Conservation (phyloP, 768 basidiomycete genomes). For the Suillus bovinus region DNA sequence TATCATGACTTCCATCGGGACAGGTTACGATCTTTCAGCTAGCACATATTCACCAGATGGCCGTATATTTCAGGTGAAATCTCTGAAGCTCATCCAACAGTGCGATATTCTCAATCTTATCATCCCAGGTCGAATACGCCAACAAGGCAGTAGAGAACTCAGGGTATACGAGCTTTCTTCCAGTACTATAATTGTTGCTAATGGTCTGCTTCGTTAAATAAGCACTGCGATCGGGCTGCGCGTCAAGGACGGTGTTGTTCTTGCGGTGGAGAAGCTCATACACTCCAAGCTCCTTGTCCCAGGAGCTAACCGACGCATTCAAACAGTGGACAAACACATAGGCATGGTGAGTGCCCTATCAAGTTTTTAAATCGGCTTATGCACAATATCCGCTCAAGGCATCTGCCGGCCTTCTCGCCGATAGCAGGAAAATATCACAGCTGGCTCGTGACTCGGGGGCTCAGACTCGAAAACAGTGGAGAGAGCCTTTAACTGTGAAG, state of each 20-base stretch:
- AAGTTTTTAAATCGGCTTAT: background rate
- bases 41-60: slow-evolving; percentile 97
- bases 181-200: background rate
- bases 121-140: slow-evolving; percentile 88
- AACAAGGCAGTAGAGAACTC: slow-evolving; percentile 99
- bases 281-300: slow-evolving; percentile 96
- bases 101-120: slow-evolving; percentile 7
- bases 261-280: slow-evolving; percentile 97
- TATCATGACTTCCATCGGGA: slow-evolving; percentile 95
- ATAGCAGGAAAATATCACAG: slow-evolving; percentile 85
- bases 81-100: background rate
- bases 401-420: slow-evolving; percentile 90
- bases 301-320: slow-evolving; percentile 89
- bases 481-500: slow-evolving; percentile 76
- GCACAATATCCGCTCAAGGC: slow-evolving; percentile 51
- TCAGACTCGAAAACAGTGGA: slow-evolving; percentile 71
- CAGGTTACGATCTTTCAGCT: slow-evolving; percentile 96
- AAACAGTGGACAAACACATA: slow-evolving; percentile 90
- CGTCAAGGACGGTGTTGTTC: slow-evolving; percentile 90
- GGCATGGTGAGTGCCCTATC: slow-evolving; percentile 65
- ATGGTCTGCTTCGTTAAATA: slow-evolving; percentile 8
- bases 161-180: slow-evolving; percentile 54
- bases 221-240: slow-evolving; percentile 97
- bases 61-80: slow-evolving; percentile 91
- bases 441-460: slow-evolving; percentile 83